Percentiles rank a stretch among this genome's conserved stretches.
Evolutionary conservation across 2,329 filamentous ascomycete genomes (phyloP).

Genomic region (Venturia effusa): DNA sequence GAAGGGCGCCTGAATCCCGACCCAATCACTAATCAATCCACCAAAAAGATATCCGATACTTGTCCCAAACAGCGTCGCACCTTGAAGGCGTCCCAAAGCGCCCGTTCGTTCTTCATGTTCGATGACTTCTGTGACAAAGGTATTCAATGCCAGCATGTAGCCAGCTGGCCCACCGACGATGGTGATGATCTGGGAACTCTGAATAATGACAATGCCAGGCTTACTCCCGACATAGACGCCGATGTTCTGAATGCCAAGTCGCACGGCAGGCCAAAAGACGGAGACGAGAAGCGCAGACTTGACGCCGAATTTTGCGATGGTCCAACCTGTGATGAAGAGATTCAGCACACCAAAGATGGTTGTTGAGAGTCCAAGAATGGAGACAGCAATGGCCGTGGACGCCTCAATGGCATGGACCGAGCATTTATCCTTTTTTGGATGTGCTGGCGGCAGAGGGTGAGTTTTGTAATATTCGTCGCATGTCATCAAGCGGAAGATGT

Average conservation of each 20-base stretch:
- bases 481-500: constrained; percentile 61
- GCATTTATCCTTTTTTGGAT: constrained; percentile 43
- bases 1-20: constrained; percentile 55
- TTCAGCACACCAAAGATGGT: constrained; percentile 58
- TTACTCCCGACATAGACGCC: constrained; percentile 52
- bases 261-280: constrained; percentile 52
- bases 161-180: constrained; percentile 58
- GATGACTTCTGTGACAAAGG: constrained; percentile 55
- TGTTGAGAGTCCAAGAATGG: constrained; percentile 56
- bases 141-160: constrained; percentile 59
- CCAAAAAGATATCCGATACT: constrained; percentile 55
- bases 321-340: constrained; percentile 56
- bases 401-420: constrained; percentile 52
- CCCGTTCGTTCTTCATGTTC: constrained; percentile 49
- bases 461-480: constrained; percentile 58
- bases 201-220: constrained; percentile 56
- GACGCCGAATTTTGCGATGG: constrained; percentile 55
- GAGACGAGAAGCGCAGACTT: constrained; percentile 52
- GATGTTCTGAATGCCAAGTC: constrained; percentile 52
- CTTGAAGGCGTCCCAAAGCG: constrained; percentile 55
- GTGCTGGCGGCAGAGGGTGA: constrained; percentile 38
- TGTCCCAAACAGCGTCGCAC: constrained; percentile 55
- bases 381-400: constrained; percentile 50
- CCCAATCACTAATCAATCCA: constrained; percentile 52
- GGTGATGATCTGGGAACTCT: constrained; percentile 56